Evolutionary conservation across 768 basidiomycete genomes (phyloP), one percentile per base, ranked within the genome.

Genomic region (Hygrocybe coccinea): DNA sequence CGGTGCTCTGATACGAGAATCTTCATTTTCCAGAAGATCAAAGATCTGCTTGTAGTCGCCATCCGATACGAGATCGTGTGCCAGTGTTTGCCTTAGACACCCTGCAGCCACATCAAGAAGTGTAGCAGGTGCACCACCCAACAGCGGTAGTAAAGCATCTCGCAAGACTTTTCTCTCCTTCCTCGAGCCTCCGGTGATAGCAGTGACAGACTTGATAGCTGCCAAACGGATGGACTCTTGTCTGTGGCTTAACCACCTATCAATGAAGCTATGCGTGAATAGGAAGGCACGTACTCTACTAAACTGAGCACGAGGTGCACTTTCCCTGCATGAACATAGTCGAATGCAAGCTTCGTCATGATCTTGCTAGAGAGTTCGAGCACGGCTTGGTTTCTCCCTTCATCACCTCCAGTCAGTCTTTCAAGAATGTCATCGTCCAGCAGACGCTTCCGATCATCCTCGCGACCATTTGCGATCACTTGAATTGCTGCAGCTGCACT

Each of bases 191-290:
- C 55, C 51, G 9, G 47, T 53, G 25, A 62, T 53, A 22, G 48
- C 47, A 11, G 45, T 7, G 24, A 62, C 17, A n/a, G 59, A 47
- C 34, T 44, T 58, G 21, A 29, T 56, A 12, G 59, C 59, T 38
- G 57, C 61, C n/a, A 49, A 24, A 29, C 56, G 61, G 25, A 62
- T 49, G 21, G 57, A 56, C 51, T 62, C 60, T 34, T 60, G 61
- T 15, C 8, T 35, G 29, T 62, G 61, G 39, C 61, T 62, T 33
- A 35, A 14, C 24, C 15, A 19, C 17, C 25, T 5, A 44, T 56
- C 24, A 57, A 46, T 17, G 43, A 21, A n/a, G 10, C 15, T 43
- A 35, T 11, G 14, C 22, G 50, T 10, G 14, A 5, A 19, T 21
- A 35, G 7, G 38, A 15, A 43, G 54, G 15, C 6, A 57, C 60